Percentiles rank a stretch among this genome's conserved stretches.
phyloP scores from a whole-genome alignment of 2,329 filamentous ascomycete species.

The Falciphora oryzae region DNA sequence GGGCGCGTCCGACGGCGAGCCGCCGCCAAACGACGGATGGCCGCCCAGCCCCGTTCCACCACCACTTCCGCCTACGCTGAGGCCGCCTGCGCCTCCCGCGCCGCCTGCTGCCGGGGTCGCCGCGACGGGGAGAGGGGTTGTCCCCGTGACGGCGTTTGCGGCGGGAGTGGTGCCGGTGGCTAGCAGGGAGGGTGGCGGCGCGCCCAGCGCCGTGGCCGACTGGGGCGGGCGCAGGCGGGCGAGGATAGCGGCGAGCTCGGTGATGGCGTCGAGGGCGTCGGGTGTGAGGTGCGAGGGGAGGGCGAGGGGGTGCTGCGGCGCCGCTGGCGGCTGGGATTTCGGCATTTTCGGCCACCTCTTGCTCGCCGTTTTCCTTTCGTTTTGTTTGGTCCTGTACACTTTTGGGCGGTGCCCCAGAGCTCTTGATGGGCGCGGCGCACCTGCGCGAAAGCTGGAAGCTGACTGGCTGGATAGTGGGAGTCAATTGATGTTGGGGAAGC shows the following conservation, averaged over 20 bases:
- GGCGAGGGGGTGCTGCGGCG: conserved; percentile 35
- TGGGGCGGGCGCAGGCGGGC: conserved; percentile 58
- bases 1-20: conserved; percentile 17
- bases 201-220: conserved; percentile 27
- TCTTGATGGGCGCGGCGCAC: not conserved
- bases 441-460: not conserved
- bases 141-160: conserved; percentile 25
- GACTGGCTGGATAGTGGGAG: not conserved
- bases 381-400: not conserved
- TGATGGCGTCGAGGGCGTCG: conserved; percentile 79
- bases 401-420: not conserved
- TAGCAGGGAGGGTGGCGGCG: conserved; percentile 14
- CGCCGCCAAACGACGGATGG: conserved; percentile 21
- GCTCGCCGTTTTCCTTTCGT: not conserved
- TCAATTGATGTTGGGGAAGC: not conserved
- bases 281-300: conserved; percentile 65
- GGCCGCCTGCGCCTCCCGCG: conserved; percentile 12
- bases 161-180: conserved; percentile 30
- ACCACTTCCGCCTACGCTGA: conserved; percentile 17
- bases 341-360: not conserved
- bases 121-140: conserved; percentile 24
- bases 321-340: conserved; percentile 4
- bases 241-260: conserved; percentile 73
- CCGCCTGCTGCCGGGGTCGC: conserved; percentile 19
- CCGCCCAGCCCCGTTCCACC: conserved; percentile 27